Evolutionary conservation across 2,329 filamentous ascomycete species (phyloP).

Genomic region (Claviceps quebecensis): DNA sequence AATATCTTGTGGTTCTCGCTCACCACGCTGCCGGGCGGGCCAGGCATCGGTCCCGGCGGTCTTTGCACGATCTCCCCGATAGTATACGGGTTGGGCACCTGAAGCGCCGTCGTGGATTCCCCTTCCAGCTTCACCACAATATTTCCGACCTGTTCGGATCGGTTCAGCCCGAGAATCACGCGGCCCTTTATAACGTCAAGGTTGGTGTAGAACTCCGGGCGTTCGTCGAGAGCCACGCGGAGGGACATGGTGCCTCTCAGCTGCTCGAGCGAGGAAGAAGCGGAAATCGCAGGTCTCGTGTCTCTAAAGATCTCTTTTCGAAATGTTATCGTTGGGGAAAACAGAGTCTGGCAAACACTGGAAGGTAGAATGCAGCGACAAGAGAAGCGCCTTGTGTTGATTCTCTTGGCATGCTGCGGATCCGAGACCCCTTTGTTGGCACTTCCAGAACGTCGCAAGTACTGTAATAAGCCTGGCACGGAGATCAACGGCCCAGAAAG

Average conservation of each 20-base stretch:
- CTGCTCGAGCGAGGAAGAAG: not conserved
- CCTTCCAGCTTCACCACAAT: slow-evolving; percentile 76
- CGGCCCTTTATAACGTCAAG: slow-evolving; percentile 58
- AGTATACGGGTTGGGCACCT: slow-evolving; percentile 32
- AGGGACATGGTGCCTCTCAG: slow-evolving; percentile 42
- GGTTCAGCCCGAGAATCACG: slow-evolving; percentile 42
- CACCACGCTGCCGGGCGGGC: slow-evolving; percentile 27
- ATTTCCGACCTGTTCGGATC: slow-evolving; percentile 55
- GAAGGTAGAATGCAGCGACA: not conserved
- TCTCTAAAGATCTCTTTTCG: not conserved
- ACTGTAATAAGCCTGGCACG: no score
- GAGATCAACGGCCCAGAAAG: no score
- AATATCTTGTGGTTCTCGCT: slow-evolving; percentile 58
- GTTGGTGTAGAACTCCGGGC: slow-evolving; percentile 64
- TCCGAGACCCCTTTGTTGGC: not conserved
- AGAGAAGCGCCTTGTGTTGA: not conserved
- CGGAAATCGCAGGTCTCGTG: not conserved
- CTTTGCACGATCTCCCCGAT: slow-evolving; percentile 23
- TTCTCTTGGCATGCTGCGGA: not conserved
- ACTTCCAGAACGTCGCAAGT: no score
- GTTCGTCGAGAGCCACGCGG: slow-evolving; percentile 50
- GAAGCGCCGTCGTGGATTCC: slow-evolving; percentile 55
- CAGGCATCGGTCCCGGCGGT: slow-evolving; percentile 13
- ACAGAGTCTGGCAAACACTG: not conserved
- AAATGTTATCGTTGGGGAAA: no score